A percentile compares a stretch with the other conserved stretches of the same genome.
These are phyloP conservation scores for Phytopythium vexans DNA, from an alignment of 352 stramenopile genomes.

Conservation along the genomic window DNA sequence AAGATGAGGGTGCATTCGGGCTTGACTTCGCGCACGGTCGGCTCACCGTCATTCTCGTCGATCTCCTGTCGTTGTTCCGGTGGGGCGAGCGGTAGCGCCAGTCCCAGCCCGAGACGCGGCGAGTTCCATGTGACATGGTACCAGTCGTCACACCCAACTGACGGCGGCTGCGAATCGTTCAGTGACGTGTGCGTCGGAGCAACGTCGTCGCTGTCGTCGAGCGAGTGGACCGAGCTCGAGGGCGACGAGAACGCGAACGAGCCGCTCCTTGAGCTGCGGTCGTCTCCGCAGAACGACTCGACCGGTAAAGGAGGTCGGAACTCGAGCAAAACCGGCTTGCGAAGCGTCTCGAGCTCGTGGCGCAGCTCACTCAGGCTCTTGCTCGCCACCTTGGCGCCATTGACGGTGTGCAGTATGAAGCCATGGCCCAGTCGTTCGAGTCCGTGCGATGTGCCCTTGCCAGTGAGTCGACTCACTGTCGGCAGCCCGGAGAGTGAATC, in stretches of 20 bases:
- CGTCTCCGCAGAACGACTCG: constrained; percentile 1
- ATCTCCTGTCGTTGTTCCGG: neutral
- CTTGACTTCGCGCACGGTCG: constrained; percentile 24
- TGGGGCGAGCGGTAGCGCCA: constrained; percentile 14
- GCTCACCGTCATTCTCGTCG: constrained; percentile 9
- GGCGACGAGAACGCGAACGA: constrained; percentile 5
- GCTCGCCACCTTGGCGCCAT: constrained; percentile 29
- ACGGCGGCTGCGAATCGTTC: too few species aligned
- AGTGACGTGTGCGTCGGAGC: too few species aligned
- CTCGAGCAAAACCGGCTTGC: constrained; percentile 48
- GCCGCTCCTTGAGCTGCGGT: constrained; percentile 9
- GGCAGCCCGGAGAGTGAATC: constrained; percentile 43
- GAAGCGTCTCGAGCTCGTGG: constrained; percentile 21
- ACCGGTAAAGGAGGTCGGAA: constrained; percentile 27
- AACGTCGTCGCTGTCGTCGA: too few species aligned
- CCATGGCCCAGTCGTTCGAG: constrained; percentile 43
- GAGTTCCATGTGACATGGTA: constrained; percentile 29
- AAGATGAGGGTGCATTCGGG: constrained; percentile 32
- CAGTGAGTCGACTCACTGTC: constrained; percentile 67
- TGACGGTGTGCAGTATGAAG: constrained; percentile 47
- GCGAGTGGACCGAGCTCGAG: neutral
- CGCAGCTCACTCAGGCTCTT: constrained; percentile 29
- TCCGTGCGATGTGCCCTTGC: constrained; percentile 38
- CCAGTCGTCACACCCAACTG: constrained; percentile 7
- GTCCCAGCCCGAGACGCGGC: constrained; percentile 19